Base-by-base conservation (phyloP, 768 basidiomycete genomes). In the Amanita fuliginea region DNA sequence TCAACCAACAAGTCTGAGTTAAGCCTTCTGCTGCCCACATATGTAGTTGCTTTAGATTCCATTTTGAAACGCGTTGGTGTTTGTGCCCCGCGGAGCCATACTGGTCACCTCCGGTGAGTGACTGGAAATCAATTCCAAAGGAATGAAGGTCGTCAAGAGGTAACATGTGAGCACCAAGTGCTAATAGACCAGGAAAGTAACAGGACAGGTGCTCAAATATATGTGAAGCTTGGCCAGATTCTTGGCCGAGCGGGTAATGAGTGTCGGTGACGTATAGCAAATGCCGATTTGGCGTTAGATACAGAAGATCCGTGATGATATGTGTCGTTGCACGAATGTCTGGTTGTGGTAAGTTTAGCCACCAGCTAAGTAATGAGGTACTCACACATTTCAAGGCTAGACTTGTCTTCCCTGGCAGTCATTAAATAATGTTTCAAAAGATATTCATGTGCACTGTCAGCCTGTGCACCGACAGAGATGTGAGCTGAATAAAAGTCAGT, bases 401-500 rank as follows among this genome's bases (percentile, higher is more conserved):
- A 63, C 57, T 69, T 75, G 58, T 87, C 83, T 4, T 72, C 73
- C 56, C 75, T 72, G 10, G 73, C 80, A 5, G 81, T 82, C 42
- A 87, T 67, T 6, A 88, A 65, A 61, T 80, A 85, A 47, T 81
- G 75, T 57, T 88, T 88, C 50, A 88, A 72, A 22, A 83, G 73
- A 57, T 88, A 88, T 62, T 88, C 86, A 53, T 88, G 85, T 9
- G 74, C 76, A 56, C 86, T 87, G 57, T 88, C 86, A 5, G 82
- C 80, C 46, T 72, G 70, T 6, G 75, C 77, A 22, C 84, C 86
- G 6, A 86, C 76, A 1, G 82, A 78, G 5, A 81, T 51, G 55
- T 64, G 73, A 14, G 58, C 73, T 71, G 60, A 24, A 36, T 7
- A 11, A 14, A 8, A 33, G 9, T 35, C 28, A 2, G 28, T 54